Percentiles rank a stretch among this genome's conserved stretches.
These are phyloP conservation scores for Verticillium longisporum DNA, from an alignment of 2,329 filamentous ascomycete species.

Conservation along the genomic window DNA sequence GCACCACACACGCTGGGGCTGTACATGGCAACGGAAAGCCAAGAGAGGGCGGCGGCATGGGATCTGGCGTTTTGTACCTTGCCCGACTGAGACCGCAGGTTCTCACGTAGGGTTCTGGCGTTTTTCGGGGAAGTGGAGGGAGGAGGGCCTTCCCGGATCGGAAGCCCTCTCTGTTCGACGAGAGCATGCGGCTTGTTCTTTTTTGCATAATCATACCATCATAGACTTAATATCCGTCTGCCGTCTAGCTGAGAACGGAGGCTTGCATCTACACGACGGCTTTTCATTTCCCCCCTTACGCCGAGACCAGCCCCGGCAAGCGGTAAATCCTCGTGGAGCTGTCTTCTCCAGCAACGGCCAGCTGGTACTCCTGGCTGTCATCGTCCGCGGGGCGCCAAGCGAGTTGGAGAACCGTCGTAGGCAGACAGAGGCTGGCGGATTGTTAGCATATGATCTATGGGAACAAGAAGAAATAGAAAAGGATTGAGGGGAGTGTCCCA, in stretches of 20 bases:
- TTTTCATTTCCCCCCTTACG: not conserved
- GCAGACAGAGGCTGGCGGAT: slow-evolving; percentile 42
- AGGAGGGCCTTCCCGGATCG: not conserved
- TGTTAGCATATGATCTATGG: slow-evolving; percentile 1
- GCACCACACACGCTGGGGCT: too few species aligned
- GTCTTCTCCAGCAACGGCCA: slow-evolving; percentile 55
- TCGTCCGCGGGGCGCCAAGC: slow-evolving; percentile 54
- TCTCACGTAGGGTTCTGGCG: too few species aligned
- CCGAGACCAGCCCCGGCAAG: slow-evolving; percentile 16
- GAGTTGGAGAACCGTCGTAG: slow-evolving; percentile 60
- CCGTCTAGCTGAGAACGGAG: not conserved
- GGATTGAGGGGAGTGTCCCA: not conserved
- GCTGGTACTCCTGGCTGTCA: slow-evolving; percentile 14
- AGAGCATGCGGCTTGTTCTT: slow-evolving; percentile 4
- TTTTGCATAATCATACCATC: slow-evolving; percentile 10
- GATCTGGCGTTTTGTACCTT: not conserved
- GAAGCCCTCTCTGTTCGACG: not conserved
- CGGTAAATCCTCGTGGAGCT: slow-evolving; percentile 52
- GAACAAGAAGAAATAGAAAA: slow-evolving; percentile 4
- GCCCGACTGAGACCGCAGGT: not conserved
- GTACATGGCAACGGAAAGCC: too few species aligned
- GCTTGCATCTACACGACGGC: not conserved
- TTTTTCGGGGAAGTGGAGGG: not conserved
- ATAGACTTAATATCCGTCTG: slow-evolving; percentile 5
- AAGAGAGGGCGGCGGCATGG: too few species aligned